Conservation (phyloP, 495 filamentous ascomycete genomes). For the Penicillium paxilli region DNA sequence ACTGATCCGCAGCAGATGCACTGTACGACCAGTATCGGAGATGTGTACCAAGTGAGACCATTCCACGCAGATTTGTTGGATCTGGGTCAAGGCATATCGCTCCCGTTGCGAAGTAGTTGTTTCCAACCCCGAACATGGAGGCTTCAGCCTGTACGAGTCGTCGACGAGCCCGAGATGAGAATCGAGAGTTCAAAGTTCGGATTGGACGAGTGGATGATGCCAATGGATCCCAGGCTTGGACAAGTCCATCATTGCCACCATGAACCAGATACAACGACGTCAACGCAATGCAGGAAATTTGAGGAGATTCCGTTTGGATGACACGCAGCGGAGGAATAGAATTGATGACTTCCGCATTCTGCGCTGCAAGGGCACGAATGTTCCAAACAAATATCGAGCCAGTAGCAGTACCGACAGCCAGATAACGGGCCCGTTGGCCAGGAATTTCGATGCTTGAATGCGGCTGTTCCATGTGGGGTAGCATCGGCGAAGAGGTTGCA, state of each 20-base stretch:
- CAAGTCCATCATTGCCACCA: constrained; percentile 91
- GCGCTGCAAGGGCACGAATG: constrained; percentile 62
- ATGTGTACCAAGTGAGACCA: constrained; percentile 83
- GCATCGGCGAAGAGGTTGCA: constrained; percentile 54
- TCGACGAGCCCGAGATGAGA: constrained; percentile 76
- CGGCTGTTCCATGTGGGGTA: constrained; percentile 47
- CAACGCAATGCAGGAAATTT: constrained; percentile 81
- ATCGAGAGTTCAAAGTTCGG: constrained; percentile 85
- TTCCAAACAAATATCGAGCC: constrained; percentile 85
- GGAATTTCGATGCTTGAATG: constrained; percentile 59
- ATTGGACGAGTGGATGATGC: constrained; percentile 78
- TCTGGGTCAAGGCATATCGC: constrained; percentile 88
- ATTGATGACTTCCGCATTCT: constrained; percentile 49
- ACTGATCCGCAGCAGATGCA: constrained; percentile 64
- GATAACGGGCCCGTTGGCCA: constrained; percentile 77
- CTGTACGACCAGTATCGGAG: constrained; percentile 94
- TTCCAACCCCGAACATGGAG: constrained; percentile 61
- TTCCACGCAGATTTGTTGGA: constrained; percentile 83
- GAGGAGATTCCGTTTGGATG: constrained; percentile 89
- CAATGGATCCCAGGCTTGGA: constrained; percentile 95
- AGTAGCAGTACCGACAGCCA: constrained; percentile 78
- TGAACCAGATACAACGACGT: constrained; percentile 87
- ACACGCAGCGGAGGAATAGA: constrained; percentile 66
- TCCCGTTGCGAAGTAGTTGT: constrained; percentile 80
- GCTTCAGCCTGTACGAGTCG: constrained; percentile 71